Conservation (phyloP, 371 early-diverging fungal species). For the Phascolomyces articulosus region DNA sequence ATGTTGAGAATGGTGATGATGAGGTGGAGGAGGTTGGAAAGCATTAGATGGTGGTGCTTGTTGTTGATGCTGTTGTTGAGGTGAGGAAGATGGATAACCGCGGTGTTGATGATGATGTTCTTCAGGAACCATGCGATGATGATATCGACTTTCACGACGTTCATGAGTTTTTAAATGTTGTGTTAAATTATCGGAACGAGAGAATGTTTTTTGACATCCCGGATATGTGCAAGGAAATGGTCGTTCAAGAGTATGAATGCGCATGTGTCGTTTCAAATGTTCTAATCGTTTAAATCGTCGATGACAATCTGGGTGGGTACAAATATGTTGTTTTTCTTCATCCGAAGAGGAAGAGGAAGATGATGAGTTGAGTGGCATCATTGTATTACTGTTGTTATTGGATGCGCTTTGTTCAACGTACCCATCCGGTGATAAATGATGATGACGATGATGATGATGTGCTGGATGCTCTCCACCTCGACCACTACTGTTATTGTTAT, state of each 20-base stretch:
- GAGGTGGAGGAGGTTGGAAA: neutral
- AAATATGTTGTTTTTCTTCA: constrained; percentile 53
- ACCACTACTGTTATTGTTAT: no score
- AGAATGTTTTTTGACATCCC: constrained; percentile 80
- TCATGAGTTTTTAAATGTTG: constrained; percentile 68
- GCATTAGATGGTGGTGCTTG: no score
- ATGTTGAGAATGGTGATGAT: neutral
- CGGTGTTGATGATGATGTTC: neutral
- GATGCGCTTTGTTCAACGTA: neutral
- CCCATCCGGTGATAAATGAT: neutral
- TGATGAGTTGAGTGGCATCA: neutral
- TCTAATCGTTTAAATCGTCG: constrained; percentile 80
- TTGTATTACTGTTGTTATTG: no score
- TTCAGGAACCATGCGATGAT: constrained; percentile 11
- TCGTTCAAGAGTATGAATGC: constrained; percentile 83
- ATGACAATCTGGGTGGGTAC: constrained; percentile 57
- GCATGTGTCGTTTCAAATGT: constrained; percentile 87
- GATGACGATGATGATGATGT: neutral
- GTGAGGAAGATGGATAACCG: neutral
- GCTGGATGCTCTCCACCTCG: no score
- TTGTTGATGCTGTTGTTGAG: no score
- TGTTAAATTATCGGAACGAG: constrained; percentile 77
- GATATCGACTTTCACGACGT: constrained; percentile 25
- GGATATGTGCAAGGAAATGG: constrained; percentile 75
- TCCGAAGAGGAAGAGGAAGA: constrained; percentile 17